Percentiles rank a stretch among this genome's conserved stretches.
phyloP scores from a whole-genome alignment of 129 eudicot species.

The Saussurea involucrata region DNA sequence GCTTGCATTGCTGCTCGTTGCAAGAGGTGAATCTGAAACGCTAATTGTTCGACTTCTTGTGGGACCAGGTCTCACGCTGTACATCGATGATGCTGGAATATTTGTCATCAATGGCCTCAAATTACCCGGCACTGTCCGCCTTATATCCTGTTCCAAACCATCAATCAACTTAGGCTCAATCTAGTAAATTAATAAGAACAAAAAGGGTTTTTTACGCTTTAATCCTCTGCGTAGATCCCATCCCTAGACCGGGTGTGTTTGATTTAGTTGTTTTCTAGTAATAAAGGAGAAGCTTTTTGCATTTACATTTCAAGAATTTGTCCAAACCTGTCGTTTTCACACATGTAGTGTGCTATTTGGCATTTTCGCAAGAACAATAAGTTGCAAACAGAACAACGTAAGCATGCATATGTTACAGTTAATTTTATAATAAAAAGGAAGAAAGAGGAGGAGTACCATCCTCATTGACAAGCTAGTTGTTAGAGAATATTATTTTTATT shows the following conservation, averaged over 20 bases:
- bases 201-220: too few species aligned
- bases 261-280: background rate
- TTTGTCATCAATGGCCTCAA: constrained; percentile 91
- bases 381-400: background rate
- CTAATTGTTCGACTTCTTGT: constrained; percentile 65
- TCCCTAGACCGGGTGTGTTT: background rate
- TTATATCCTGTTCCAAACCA: constrained; percentile 63
- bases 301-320: background rate
- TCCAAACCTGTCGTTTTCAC: background rate
- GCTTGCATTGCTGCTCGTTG: constrained; percentile 95
- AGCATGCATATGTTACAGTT: too few species aligned
- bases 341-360: background rate
- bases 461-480: too few species aligned
- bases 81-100: constrained; percentile 97
- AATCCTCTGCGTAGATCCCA: background rate
- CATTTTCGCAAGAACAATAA: background rate
- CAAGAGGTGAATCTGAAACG: constrained; percentile 86
- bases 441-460: too few species aligned
- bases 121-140: constrained; percentile 82
- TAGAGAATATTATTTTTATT: too few species aligned
- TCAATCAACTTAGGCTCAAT: background rate
- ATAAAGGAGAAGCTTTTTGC: background rate
- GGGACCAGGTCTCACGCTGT: constrained; percentile 90
- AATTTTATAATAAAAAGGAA: too few species aligned
- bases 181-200: too few species aligned